phyloP scores from a whole-genome alignment of 805 yeast genomes.

The Pachysolen tannophilus region DNA sequence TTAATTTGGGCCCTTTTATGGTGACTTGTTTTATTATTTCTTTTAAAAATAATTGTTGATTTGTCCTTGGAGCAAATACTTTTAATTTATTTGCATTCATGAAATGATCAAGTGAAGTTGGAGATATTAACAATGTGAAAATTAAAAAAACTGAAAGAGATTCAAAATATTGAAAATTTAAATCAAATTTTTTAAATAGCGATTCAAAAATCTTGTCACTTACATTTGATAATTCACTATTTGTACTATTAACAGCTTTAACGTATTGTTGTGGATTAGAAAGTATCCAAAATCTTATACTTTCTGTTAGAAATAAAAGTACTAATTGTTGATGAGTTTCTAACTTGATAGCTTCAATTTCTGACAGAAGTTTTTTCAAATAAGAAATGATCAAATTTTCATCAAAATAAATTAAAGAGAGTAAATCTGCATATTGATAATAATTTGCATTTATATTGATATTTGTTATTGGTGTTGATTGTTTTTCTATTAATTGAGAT shows the following conservation, averaged over 20 bases:
- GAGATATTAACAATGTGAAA: slow-evolving; percentile 23
- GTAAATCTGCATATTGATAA: too few relatives aligned
- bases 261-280: slow-evolving; percentile 39
- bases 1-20: slow-evolving; percentile 4
- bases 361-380: too few relatives aligned
- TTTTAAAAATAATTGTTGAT: slow-evolving; percentile 6
- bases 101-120: slow-evolving; percentile 21
- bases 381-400: too few relatives aligned
- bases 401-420: too few relatives aligned
- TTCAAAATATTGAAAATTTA: too few relatives aligned
- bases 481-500: too few relatives aligned
- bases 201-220: too few relatives aligned
- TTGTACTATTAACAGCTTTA: slow-evolving; percentile 14
- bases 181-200: too few relatives aligned
- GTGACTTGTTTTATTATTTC: slow-evolving; percentile 3
- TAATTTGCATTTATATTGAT: too few relatives aligned
- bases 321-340: slow-evolving; percentile 37
- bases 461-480: too few relatives aligned
- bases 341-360: too few relatives aligned
- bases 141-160: slow-evolving; percentile 23
- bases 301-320: slow-evolving; percentile 36
- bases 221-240: too few relatives aligned
- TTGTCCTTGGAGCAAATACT: background rate
- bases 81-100: slow-evolving; percentile 12
- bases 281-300: slow-evolving; percentile 41